phyloP scores from a whole-genome alignment of 495 filamentous ascomycete species.

The Penicillium flavigenum region DNA sequence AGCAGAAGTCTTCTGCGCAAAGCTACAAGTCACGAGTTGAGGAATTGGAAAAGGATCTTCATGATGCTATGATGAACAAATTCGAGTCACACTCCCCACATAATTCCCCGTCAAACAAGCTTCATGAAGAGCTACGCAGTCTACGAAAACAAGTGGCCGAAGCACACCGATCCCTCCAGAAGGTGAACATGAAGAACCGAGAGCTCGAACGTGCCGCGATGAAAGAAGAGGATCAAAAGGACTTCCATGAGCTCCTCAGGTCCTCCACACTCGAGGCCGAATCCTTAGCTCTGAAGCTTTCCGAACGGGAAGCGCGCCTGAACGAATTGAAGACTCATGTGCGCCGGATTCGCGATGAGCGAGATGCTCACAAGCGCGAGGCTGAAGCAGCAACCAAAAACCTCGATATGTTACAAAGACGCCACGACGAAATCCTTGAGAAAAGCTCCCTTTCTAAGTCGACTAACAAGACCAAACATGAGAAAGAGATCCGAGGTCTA shows the following conservation, averaged over 20 bases:
- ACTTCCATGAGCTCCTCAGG: conserved; percentile 65
- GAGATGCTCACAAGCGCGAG: conserved; percentile 49
- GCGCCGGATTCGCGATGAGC: conserved; percentile 59
- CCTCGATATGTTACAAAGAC: conserved; percentile 52
- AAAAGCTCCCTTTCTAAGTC: conserved; percentile 37
- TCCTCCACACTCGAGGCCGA: conserved; percentile 66
- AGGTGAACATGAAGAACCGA: conserved; percentile 53
- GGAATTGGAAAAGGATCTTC: conserved; percentile 56
- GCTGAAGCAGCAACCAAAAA: conserved; percentile 51
- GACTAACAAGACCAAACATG: conserved; percentile 59
- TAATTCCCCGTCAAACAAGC: conserved; percentile 53
- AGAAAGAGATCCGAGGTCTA: conserved; percentile 78
- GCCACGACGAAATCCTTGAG: conserved; percentile 54
- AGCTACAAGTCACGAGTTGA: conserved; percentile 55
- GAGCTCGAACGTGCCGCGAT: conserved; percentile 48
- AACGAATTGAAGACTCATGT: conserved; percentile 57
- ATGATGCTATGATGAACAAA: conserved; percentile 52
- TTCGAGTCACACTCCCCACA: conserved; percentile 45
- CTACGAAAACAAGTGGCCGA: conserved; percentile 62
- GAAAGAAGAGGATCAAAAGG: conserved; percentile 59
- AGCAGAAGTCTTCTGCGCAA: conserved; percentile 55
- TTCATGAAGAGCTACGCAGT: conserved; percentile 61
- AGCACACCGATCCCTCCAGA: conserved; percentile 58
- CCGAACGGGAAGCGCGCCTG: conserved; percentile 51
- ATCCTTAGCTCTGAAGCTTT: conserved; percentile 58